phyloP scores from a whole-genome alignment of 805 yeast genomes.

The Metschnikowia peoriensis region DNA sequence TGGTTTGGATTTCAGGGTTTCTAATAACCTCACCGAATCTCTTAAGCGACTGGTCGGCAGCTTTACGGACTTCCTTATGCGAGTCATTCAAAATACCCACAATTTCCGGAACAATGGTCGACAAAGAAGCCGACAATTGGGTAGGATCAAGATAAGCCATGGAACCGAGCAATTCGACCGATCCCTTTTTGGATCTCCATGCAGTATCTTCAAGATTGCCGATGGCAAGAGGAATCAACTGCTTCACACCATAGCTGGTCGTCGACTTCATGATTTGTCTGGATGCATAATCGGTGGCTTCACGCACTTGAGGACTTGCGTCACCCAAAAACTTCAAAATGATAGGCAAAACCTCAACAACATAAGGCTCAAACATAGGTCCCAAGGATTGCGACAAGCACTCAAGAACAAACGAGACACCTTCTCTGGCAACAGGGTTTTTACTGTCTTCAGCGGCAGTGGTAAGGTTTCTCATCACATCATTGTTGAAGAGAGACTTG shows the following conservation, averaged over 20 bases:
- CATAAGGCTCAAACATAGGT: slow-evolving; percentile 87
- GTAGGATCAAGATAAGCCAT: slow-evolving; percentile 98
- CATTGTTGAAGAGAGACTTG: slow-evolving; percentile 68
- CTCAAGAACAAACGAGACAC: slow-evolving; percentile 84
- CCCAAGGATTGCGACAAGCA: slow-evolving; percentile 78
- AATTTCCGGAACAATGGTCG: slow-evolving; percentile 92
- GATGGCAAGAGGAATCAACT: slow-evolving; percentile 87
- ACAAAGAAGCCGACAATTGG: slow-evolving; percentile 84
- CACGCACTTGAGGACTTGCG: slow-evolving; percentile 77
- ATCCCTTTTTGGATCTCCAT: slow-evolving; percentile 96
- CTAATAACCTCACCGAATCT: slow-evolving; percentile 95
- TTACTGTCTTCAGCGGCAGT: slow-evolving; percentile 89
- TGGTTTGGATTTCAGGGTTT: slow-evolving; percentile 92
- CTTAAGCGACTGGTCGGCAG: slow-evolving; percentile 86
- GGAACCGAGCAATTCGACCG: slow-evolving; percentile 92
- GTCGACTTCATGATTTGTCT: slow-evolving; percentile 85
- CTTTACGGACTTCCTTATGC: slow-evolving; percentile 94
- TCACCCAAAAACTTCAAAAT: slow-evolving; percentile 85
- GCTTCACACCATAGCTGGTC: slow-evolving; percentile 88
- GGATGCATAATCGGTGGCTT: slow-evolving; percentile 85
- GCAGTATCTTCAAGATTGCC: slow-evolving; percentile 81
- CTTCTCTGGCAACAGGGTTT: slow-evolving; percentile 71
- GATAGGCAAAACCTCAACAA: slow-evolving; percentile 80
- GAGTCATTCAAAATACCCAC: slow-evolving; percentile 93
- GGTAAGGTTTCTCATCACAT: slow-evolving; percentile 67